phyloP scores from a whole-genome alignment of 306 rosid species.

The Heteromeles arbutifolia region DNA sequence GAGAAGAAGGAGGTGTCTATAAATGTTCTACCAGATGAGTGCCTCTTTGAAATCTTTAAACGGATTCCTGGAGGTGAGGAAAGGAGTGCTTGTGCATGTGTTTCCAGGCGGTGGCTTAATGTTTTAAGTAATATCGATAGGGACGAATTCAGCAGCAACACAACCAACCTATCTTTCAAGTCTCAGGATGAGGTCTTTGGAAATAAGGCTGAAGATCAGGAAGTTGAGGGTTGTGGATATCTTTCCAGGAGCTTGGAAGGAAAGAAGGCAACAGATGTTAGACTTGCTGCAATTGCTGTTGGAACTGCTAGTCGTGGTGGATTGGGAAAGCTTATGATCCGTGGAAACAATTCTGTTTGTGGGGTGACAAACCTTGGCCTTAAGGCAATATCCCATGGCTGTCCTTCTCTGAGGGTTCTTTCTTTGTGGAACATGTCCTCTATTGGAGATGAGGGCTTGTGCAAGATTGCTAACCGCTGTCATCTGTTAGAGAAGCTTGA shows the following conservation, averaged over 20 bases:
- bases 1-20: constrained; percentile 52
- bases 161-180: not conserved
- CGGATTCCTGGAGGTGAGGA: constrained; percentile 77
- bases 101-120: constrained; percentile 90
- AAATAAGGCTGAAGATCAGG: constrained; percentile 40
- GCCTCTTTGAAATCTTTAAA: constrained; percentile 89
- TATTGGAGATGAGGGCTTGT: constrained; percentile 67
- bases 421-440: constrained; percentile 60
- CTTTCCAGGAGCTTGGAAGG: constrained; percentile 88
- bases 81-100: constrained; percentile 63
- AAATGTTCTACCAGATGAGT: constrained; percentile 79
- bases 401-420: constrained; percentile 72
- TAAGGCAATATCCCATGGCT: constrained; percentile 64
- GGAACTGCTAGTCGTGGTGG: constrained; percentile 90
- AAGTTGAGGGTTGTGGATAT: constrained; percentile 54
- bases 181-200: constrained; percentile 15
- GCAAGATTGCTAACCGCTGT: constrained; percentile 69
- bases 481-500: constrained; percentile 69
- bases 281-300: constrained; percentile 86
- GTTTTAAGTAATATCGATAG: constrained; percentile 60
- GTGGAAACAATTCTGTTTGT: constrained; percentile 44
- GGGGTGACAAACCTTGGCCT: constrained; percentile 65
- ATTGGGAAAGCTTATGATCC: constrained; percentile 70
- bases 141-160: constrained; percentile 43
- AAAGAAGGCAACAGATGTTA: constrained; percentile 78